Percentiles rank a stretch among this genome's conserved stretches.
Conservation (phyloP, 2,329 filamentous ascomycete genomes). For the Paecilomyces formosus region DNA sequence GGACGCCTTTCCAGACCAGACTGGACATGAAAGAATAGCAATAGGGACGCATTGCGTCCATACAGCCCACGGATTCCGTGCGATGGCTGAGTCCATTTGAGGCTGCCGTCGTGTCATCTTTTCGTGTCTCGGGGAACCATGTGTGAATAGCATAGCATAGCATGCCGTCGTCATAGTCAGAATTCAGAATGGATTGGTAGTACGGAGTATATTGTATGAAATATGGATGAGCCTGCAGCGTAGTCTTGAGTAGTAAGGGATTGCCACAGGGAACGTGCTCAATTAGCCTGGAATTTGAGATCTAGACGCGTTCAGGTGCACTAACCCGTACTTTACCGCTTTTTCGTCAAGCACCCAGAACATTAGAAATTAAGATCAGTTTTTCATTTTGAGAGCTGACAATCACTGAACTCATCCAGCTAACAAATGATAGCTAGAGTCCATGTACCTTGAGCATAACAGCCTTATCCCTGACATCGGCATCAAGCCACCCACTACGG, state of each 20-base stretch:
- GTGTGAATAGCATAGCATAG: background rate
- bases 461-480: too few relatives aligned
- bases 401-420: too few relatives aligned
- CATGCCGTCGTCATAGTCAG: background rate
- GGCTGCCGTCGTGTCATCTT: background rate
- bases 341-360: too few relatives aligned
- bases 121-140: background rate
- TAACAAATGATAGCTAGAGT: too few relatives aligned
- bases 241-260: background rate
- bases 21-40: background rate
- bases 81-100: background rate
- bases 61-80: background rate
- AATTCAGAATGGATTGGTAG: background rate
- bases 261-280: background rate
- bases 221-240: background rate
- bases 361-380: too few relatives aligned
- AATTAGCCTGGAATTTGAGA: background rate
- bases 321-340: background rate
- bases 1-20: background rate
- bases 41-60: background rate
- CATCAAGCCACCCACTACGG: too few relatives aligned
- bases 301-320: background rate
- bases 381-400: too few relatives aligned
- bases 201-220: background rate
- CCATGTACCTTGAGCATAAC: too few relatives aligned